Base-by-base conservation (phyloP, 2,329 filamentous ascomycete species). In the Knufia fluminis region DNA sequence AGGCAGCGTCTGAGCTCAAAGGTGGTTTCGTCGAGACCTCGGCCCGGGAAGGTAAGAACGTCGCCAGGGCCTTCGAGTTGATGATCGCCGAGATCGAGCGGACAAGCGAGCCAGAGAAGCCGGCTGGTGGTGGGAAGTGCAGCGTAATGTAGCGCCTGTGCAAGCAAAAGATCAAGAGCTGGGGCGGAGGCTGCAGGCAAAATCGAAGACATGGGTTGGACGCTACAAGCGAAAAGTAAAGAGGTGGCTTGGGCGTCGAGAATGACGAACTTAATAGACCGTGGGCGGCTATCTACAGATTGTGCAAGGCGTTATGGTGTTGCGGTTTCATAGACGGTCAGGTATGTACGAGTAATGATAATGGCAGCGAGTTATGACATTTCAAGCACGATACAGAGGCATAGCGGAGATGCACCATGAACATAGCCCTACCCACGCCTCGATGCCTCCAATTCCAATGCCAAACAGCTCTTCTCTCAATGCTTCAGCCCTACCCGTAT, bases 41-140 rank as follows among this genome's bases (percentile, higher is more conserved):
- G 63, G 92, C 92, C 23, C 80, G 90, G 51, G 94, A 92, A 69
- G 90, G 96, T 67, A 87, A 90, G 71, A 95, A 97, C 65, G 92
- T 98, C 43, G 76, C 77, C 60, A 90, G 88, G 68, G 87, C 88
- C 1, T 98, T 98, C 64, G 91, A 97, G 69, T 76, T 94, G 56
- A 83, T 98, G 73, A 89, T 98, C 61, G 86, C 78, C 43, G 86
- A 97, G 73, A 90, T 98, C 55, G 92, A 98, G 71, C 94, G 94
- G 70, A 82, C 84, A 22, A 86, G 94, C 69, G 94, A 94, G 64
- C 90, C 91, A 1, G 82, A 82, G 61, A 87, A 95, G 69, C 83
- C 88, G 6, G 75, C 87, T 22, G 83, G 82, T 49, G 84, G 83
- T 50, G 80, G 80, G 61, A 95, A 94, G 70, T 97, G 92, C 67